phyloP scores from a whole-genome alignment of 2,329 filamentous ascomycete genomes.

The Knoxdaviesia proteae region DNA sequence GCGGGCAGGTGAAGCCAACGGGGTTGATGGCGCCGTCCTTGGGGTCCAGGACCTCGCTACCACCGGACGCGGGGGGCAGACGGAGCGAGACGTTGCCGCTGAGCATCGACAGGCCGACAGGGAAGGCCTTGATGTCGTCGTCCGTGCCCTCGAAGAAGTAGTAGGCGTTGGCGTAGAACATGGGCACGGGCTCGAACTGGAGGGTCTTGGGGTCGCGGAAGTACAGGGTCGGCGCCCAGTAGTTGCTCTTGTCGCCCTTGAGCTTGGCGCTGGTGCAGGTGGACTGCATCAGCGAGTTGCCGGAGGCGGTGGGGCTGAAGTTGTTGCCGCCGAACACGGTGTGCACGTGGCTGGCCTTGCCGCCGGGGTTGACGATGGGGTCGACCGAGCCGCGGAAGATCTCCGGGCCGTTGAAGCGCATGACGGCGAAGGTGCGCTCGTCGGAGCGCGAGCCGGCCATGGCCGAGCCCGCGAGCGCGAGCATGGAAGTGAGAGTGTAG shows the following conservation, averaged over 20 bases:
- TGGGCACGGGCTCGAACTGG: slow-evolving; percentile 41
- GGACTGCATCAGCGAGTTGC: slow-evolving; percentile 35
- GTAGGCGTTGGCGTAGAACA: slow-evolving; percentile 58
- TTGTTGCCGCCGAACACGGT: slow-evolving; percentile 49
- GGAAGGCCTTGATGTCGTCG: slow-evolving; percentile 49
- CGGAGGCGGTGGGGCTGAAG: slow-evolving; percentile 42
- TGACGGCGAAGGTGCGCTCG: slow-evolving; percentile 41
- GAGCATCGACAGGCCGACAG: slow-evolving; percentile 49
- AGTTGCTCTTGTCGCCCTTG: slow-evolving; percentile 49
- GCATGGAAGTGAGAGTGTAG: slow-evolving; percentile 2
- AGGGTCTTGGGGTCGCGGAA: slow-evolving; percentile 42
- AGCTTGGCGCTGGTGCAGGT: slow-evolving; percentile 52
- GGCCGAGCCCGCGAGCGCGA: slow-evolving; percentile 6
- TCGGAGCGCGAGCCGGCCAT: slow-evolving; percentile 19
- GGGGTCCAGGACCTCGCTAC: slow-evolving; percentile 28
- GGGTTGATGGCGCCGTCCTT: slow-evolving; percentile 28
- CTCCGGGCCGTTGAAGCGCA: slow-evolving; percentile 46
- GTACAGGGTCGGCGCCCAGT: slow-evolving; percentile 58
- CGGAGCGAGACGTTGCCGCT: slow-evolving; percentile 41
- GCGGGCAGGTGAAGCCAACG: slow-evolving; percentile 40
- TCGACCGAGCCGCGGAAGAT: slow-evolving; percentile 43
- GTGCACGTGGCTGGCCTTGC: slow-evolving; percentile 42
- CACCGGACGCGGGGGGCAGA: slow-evolving; percentile 31
- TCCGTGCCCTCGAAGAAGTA: slow-evolving; percentile 50
- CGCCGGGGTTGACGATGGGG: slow-evolving; percentile 45